Evolutionary conservation across 2,329 filamentous ascomycete genomes (phyloP), one percentile per base, ranked within the genome.

Genomic region (Gaeumannomyces tritici): DNA sequence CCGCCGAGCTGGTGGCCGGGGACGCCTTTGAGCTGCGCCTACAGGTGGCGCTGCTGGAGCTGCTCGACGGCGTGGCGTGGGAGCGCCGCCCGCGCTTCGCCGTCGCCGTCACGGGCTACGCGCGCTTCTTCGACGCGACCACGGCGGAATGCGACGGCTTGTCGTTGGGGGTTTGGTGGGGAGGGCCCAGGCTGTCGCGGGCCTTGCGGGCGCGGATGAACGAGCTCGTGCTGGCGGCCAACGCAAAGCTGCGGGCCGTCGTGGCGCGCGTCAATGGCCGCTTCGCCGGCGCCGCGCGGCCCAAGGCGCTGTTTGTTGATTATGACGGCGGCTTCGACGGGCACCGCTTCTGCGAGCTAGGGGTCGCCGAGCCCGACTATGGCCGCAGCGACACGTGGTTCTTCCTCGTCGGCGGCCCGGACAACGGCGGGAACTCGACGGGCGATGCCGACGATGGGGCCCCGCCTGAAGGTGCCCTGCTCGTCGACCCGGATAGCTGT

Each of bases 31-130:
- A 77, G 61, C 66, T 72, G n/a, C 71, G 73, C 7, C 68, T 80
- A 7, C 67, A 70, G 8, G 66, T 78, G 27, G 69, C 75, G 57
- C 72, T 80, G 63, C 72, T 72, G 66, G 76, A 79, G 69, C 74
- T 79, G 56, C 72, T 80, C 29, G 76, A 79, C 64, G 71, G 69
- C 51, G 73, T 75, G 8, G 70, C 70, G 28, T 80, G 78, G 78
- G 78, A 80, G 70, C 75, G 73, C 70, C 72, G 71, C 21, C 75
- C 76, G 4, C 70, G 68, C 63, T 80, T 80, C 65, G 69, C 71
- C 55, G 69, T 80, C 62, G 73, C 75, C n/a, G 70, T 80, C 5
- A 80, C 78, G 0, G 79, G 78, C 5, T 80, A 81, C 66, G 77
- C 78, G 27, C 73, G 74, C 9, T 80, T 80, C 69, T 81, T 80